Conservation (phyloP, 202 grass and related monocot species). For the Brachypodium distachyon region DNA sequence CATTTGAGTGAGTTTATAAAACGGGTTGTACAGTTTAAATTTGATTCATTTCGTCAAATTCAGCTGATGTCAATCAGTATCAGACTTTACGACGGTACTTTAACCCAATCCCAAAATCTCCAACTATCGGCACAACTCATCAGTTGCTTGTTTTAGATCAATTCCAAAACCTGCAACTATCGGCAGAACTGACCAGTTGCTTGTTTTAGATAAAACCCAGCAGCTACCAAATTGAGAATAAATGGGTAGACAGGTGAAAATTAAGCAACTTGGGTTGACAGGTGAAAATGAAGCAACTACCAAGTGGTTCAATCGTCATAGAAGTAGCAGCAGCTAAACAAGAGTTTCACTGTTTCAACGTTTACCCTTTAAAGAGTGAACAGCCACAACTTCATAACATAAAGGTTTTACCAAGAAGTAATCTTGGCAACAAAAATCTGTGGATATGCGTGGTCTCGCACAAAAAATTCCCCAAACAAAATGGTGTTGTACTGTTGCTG, state of each 20-base stretch:
- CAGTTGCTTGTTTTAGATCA: too few relatives aligned
- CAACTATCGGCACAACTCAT: too few relatives aligned
- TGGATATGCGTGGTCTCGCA: slow-evolving; percentile 12
- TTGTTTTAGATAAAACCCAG: not conserved
- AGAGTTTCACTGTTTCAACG: slow-evolving; percentile 14
- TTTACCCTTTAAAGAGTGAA: not conserved
- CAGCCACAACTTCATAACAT: not conserved
- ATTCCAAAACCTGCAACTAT: not conserved
- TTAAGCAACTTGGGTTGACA: not conserved
- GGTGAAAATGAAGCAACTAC: not conserved
- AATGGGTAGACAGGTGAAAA: not conserved
- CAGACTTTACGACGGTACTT: not conserved
- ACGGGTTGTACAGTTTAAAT: not conserved
- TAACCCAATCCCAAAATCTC: not conserved
- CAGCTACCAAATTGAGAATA: not conserved
- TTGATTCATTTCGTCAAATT: not conserved
- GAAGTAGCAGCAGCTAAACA: not conserved
- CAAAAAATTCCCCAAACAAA: slow-evolving; percentile 18
- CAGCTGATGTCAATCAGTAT: not conserved
- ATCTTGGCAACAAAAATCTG: slow-evolving; percentile 17
- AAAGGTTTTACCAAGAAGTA: not conserved
- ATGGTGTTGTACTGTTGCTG: not conserved
- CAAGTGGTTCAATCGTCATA: not conserved
- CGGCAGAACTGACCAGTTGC: not conserved
- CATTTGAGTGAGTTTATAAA: not conserved